Conservation (phyloP, 2,329 filamentous ascomycete genomes). For the Colletotrichum gigasporum region DNA sequence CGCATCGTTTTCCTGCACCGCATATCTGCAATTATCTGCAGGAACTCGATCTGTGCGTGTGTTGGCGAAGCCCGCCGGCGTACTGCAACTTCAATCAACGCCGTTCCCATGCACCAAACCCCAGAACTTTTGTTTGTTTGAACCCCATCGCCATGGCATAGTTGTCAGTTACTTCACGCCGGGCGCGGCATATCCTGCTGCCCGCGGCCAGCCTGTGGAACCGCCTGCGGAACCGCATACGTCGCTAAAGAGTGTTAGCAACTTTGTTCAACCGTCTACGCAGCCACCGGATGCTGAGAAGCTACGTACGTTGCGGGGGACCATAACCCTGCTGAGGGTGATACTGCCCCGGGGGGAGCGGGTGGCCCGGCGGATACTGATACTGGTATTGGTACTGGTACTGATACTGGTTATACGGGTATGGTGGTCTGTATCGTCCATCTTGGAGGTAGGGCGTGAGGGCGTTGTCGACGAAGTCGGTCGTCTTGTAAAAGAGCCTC, state of each 20-base stretch:
- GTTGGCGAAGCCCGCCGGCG: no score
- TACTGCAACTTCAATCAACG: no score
- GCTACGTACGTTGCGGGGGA: conserved; percentile 21
- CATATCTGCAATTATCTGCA: no score
- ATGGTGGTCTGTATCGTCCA: conserved; percentile 25
- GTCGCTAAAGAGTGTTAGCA: conserved; percentile 5
- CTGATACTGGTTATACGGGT: conserved; percentile 9
- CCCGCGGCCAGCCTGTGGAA: not conserved
- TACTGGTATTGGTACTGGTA: conserved; percentile 4
- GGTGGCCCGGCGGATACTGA: not conserved
- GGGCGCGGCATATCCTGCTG: not conserved
- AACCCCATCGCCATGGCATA: no score
- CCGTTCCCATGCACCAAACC: no score
- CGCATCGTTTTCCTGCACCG: no score
- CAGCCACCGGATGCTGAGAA: not conserved
- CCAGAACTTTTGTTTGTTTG: no score
- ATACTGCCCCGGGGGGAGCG: conserved; percentile 9
- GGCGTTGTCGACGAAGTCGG: conserved; percentile 44
- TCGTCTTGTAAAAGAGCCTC: conserved; percentile 47
- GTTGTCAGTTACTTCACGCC: not conserved
- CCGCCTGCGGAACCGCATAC: conserved; percentile 5
- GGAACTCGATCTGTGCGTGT: no score
- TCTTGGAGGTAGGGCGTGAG: conserved; percentile 33
- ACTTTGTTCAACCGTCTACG: no score
- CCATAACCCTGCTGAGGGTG: conserved; percentile 9